Percentiles rank a stretch among this genome's conserved stretches.
phyloP scores from a whole-genome alignment of 495 filamentous ascomycete genomes.

The Talaromyces wortmannii region DNA sequence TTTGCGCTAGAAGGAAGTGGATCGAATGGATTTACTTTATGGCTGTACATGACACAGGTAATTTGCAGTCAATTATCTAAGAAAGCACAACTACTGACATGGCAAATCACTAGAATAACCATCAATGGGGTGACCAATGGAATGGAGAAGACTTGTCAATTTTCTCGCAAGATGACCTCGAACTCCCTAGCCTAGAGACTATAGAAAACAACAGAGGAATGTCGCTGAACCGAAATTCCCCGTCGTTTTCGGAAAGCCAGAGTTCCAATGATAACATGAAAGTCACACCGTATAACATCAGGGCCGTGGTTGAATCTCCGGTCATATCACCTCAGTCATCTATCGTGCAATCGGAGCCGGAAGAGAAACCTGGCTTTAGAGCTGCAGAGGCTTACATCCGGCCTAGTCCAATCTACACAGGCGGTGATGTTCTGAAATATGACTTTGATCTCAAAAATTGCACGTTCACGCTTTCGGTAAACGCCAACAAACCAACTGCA shows the following conservation, averaged over 20 bases:
- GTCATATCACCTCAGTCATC: slow-evolving; percentile 59
- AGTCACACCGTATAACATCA: slow-evolving; percentile 65
- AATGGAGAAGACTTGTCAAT: slow-evolving; percentile 97
- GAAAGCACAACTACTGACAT: background rate
- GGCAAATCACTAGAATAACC: slow-evolving; percentile 55
- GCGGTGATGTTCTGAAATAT: slow-evolving; percentile 58
- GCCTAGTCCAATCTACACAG: slow-evolving; percentile 70
- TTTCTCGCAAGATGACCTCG: slow-evolving; percentile 71
- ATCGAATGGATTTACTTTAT: slow-evolving; percentile 79
- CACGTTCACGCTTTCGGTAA: slow-evolving; percentile 62
- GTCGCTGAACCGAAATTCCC: slow-evolving; percentile 44
- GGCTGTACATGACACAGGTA: slow-evolving; percentile 76
- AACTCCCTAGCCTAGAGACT: slow-evolving; percentile 41
- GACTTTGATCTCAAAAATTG: slow-evolving; percentile 74
- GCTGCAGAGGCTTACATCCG: slow-evolving; percentile 90
- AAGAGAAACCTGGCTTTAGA: slow-evolving; percentile 63
- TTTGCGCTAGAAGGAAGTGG: slow-evolving; percentile 80
- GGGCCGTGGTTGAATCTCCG: slow-evolving; percentile 60
- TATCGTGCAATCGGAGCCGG: slow-evolving; percentile 43
- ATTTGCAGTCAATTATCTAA: slow-evolving; percentile 4
- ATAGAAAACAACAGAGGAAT: slow-evolving; percentile 19
- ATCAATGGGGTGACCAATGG: slow-evolving; percentile 90
- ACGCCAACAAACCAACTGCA: slow-evolving; percentile 40
- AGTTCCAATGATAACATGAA: slow-evolving; percentile 45
- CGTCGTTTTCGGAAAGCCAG: slow-evolving; percentile 53